These are phyloP conservation scores for Boeremia exigua DNA, from an alignment of 2,329 filamentous ascomycete genomes.

Conservation along the genomic window DNA sequence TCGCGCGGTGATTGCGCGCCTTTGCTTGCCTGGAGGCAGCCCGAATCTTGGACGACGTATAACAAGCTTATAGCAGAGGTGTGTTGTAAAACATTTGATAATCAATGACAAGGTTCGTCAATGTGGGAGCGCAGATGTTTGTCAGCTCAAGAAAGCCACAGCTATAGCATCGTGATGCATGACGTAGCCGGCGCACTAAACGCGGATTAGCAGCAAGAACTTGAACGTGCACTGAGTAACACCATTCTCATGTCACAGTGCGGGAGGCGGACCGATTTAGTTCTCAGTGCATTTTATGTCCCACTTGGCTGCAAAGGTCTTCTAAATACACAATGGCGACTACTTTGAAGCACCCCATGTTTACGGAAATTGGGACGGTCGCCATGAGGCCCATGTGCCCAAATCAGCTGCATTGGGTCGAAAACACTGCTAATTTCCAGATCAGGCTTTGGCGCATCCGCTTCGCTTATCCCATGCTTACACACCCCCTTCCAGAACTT, in stretches of 20 bases:
- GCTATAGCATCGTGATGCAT: background rate
- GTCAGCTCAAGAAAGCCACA: conserved; percentile 30
- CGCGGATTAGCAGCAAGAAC: conserved; percentile 17
- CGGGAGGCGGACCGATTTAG: background rate
- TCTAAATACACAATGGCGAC: background rate
- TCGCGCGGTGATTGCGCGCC: conserved; percentile 12
- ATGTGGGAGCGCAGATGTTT: conserved; percentile 32
- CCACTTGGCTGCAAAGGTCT: background rate
- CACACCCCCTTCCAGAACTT: conserved; percentile 19
- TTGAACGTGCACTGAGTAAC: conserved; percentile 20
- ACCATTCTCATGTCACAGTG: conserved; percentile 19
- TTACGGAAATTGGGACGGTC: conserved; percentile 16
- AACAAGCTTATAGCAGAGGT: background rate
- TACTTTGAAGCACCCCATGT: background rate
- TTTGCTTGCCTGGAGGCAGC: background rate
- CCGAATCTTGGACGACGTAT: background rate
- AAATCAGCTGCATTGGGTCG: conserved; percentile 29
- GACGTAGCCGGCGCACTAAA: conserved; percentile 4
- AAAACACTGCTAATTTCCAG: conserved; percentile 33
- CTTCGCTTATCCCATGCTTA: conserved; percentile 40
- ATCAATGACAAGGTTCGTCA: conserved; percentile 26
- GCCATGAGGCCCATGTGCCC: conserved; percentile 7
- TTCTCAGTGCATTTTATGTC: background rate
- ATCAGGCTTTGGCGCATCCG: conserved; percentile 7
- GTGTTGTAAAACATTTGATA: conserved; percentile 7